A percentile compares a stretch with the other conserved stretches of the same genome.
Evolutionary conservation across 768 basidiomycete genomes (phyloP).

Genomic region (Clitopilus passeckerianus): DNA sequence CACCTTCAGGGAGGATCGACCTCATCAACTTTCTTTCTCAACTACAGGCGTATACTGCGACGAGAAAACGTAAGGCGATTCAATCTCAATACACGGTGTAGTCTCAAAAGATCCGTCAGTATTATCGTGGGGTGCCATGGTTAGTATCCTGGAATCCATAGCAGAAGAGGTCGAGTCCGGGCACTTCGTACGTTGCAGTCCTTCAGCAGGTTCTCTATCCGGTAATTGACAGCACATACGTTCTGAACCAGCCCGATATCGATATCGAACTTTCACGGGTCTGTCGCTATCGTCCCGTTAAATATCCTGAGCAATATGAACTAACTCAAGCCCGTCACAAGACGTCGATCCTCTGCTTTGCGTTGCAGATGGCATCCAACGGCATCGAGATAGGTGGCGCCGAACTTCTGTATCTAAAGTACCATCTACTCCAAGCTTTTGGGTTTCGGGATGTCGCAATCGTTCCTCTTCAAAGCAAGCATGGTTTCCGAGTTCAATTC

Average conservation of each 20-base stretch:
- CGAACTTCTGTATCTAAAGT: constrained; percentile 59
- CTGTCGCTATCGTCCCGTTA: no score
- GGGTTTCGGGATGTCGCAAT: constrained; percentile 52
- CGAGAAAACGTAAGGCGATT: constrained; percentile 50
- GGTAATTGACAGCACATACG: no score
- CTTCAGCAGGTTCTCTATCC: no score
- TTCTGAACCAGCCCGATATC: neutral
- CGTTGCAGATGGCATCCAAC: constrained; percentile 63
- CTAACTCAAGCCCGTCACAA: constrained; percentile 17
- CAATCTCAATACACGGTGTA: neutral
- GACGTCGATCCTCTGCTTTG: constrained; percentile 53
- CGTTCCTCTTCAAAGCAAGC: constrained; percentile 40
- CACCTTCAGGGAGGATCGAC: constrained; percentile 51
- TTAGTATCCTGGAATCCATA: no score
- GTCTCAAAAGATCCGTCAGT: no score
- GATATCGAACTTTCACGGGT: neutral
- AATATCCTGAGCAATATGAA: no score
- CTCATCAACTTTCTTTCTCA: constrained; percentile 63
- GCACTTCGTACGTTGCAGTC: no score
- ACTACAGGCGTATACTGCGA: constrained; percentile 62
- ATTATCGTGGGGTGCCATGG: no score
- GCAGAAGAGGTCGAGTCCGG: no score
- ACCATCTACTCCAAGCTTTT: constrained; percentile 38
- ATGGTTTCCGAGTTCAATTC: constrained; percentile 51
- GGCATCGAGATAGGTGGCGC: constrained; percentile 50